Evolutionary conservation across 768 basidiomycete species (phyloP).

Genomic region (Tricholoma terreum): DNA sequence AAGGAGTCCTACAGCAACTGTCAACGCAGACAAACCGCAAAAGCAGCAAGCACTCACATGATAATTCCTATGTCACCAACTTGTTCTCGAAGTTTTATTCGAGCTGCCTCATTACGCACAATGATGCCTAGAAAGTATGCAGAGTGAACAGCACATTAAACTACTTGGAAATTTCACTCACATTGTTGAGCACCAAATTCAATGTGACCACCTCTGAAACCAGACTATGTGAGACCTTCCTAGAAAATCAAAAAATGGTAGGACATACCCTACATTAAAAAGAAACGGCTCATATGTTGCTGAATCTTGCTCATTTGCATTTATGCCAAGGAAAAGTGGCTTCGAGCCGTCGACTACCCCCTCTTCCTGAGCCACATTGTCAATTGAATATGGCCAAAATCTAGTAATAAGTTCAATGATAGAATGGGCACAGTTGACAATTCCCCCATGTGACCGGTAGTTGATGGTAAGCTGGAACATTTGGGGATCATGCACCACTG

Average conservation of each 20-base stretch:
- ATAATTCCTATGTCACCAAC: conserved; percentile 60
- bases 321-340: conserved; percentile 55
- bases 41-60: conserved; percentile 37
- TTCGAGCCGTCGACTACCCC: conserved; percentile 51
- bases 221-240: neutral
- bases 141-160: neutral
- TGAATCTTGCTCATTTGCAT: too few relatives aligned
- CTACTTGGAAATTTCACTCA: conserved; percentile 27
- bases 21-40: too few relatives aligned
- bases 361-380: conserved; percentile 50
- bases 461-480: conserved; percentile 62
- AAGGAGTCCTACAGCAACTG: conserved; percentile 41
- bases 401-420: conserved; percentile 57
- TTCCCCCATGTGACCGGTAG: conserved; percentile 70
- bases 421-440: conserved; percentile 65
- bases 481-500: conserved; percentile 18
- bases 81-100: conserved; percentile 42
- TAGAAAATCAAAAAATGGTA: too few relatives aligned
- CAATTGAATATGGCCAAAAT: conserved; percentile 67
- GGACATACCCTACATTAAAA: too few relatives aligned
- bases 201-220: conserved; percentile 41
- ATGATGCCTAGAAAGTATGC: conserved; percentile 54
- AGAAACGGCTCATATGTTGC: too few relatives aligned
- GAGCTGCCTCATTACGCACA: conserved; percentile 58
- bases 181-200: conserved; percentile 69